A percentile compares a stretch with the other conserved stretches of the same genome.
phyloP scores from a whole-genome alignment of 1,139 yeast genomes.

The Saccharomyces hybrid region DNA sequence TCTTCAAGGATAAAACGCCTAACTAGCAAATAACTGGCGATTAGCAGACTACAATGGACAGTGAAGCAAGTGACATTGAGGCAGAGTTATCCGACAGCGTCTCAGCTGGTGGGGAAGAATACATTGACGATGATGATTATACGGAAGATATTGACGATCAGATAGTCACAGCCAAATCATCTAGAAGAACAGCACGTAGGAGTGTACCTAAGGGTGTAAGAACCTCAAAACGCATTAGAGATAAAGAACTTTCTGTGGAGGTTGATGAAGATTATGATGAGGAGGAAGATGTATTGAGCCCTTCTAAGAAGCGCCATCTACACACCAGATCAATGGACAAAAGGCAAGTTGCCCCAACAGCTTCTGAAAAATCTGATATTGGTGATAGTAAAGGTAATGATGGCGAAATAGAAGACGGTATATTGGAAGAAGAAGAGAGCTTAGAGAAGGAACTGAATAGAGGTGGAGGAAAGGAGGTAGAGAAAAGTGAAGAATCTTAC shows the following conservation, averaged over 20 bases:
- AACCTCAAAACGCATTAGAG: not conserved
- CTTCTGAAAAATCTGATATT: not conserved
- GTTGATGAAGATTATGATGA: slow-evolving; percentile 6
- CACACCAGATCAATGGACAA: not conserved
- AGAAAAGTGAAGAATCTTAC: slow-evolving; percentile 1
- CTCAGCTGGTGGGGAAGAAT: slow-evolving; percentile 12
- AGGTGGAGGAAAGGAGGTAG: slow-evolving; percentile 10
- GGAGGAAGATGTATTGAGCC: slow-evolving; percentile 5
- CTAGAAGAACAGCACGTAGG: not conserved
- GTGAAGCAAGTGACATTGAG: slow-evolving; percentile 12
- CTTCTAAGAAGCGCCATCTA: not conserved
- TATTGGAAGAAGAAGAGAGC: slow-evolving; percentile 12
- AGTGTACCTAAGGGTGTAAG: not conserved
- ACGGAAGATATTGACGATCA: slow-evolving; percentile 14
- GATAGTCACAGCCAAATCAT: not conserved
- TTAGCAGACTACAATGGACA: slow-evolving; percentile 7
- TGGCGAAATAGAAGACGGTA: slow-evolving; percentile 6
- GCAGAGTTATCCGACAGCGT: slow-evolving; percentile 7
- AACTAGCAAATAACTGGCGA: not conserved
- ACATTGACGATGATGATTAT: slow-evolving; percentile 13
- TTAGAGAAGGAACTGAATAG: slow-evolving; percentile 8
- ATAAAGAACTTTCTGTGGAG: not conserved
- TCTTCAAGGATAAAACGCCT: not conserved
- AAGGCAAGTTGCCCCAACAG: not conserved
- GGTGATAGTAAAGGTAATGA: not conserved